Percentiles rank a stretch among this genome's conserved stretches.
phyloP scores from a whole-genome alignment of 805 yeast species.

The Cyberlindnera veronae region DNA sequence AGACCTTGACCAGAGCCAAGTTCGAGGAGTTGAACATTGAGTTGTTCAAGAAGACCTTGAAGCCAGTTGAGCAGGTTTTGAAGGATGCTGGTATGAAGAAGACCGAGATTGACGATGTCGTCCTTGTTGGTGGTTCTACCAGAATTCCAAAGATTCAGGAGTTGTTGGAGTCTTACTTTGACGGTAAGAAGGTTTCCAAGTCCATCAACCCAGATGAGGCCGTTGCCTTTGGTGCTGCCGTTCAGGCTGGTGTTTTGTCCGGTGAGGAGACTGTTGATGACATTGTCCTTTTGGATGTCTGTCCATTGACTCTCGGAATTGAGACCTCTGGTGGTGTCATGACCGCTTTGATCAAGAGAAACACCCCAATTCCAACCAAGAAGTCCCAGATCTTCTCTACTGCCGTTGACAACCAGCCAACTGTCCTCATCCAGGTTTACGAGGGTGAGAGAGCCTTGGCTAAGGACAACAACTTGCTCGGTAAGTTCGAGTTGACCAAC shows the following conservation, averaged over 20 bases:
- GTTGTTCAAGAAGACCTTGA: slow-evolving; percentile 88
- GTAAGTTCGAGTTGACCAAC: slow-evolving; percentile 82
- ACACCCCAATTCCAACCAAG: slow-evolving; percentile 93
- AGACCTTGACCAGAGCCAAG: slow-evolving; percentile 94
- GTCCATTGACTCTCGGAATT: slow-evolving; percentile 91
- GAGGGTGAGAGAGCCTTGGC: slow-evolving; percentile 97
- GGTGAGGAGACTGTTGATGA: slow-evolving; percentile 95
- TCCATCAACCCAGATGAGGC: slow-evolving; percentile 99
- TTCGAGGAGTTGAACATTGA: slow-evolving; percentile 95
- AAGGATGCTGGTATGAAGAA: slow-evolving; percentile 89
- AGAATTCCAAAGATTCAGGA: slow-evolving; percentile 98
- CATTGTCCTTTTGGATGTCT: slow-evolving; percentile 86
- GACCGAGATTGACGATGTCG: slow-evolving; percentile 89
- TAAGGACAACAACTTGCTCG: slow-evolving; percentile 86
- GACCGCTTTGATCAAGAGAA: slow-evolving; percentile 93
- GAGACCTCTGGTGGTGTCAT: slow-evolving; percentile 97
- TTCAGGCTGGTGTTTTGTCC: slow-evolving; percentile 95
- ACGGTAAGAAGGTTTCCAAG: slow-evolving; percentile 94
- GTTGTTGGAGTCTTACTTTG: slow-evolving; percentile 83
- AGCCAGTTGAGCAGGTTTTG: slow-evolving; percentile 94
- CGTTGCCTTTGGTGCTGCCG: slow-evolving; percentile 99
- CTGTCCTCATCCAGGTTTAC: slow-evolving; percentile 87
- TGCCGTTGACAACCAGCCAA: slow-evolving; percentile 94
- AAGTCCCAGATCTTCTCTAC: slow-evolving; percentile 95
- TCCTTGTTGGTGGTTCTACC: slow-evolving; percentile 98